A percentile compares a stretch with the other conserved stretches of the same genome.
Evolutionary conservation across 2,329 filamentous ascomycete species (phyloP).

Genomic region (Pseudopithomyces maydicus): DNA sequence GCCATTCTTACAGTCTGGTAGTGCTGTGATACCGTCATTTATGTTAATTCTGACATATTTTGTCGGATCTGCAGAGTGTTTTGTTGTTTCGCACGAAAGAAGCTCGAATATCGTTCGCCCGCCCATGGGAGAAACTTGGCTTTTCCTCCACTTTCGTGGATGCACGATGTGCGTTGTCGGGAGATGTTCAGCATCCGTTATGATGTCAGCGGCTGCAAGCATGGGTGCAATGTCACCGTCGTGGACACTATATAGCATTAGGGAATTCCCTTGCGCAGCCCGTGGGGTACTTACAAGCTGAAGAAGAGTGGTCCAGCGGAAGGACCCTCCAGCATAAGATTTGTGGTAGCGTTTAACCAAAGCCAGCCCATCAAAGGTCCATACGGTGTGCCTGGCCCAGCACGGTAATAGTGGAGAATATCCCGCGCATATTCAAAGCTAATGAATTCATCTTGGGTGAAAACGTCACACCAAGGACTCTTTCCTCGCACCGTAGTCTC

Average conservation of each 20-base stretch:
- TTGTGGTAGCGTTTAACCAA: conserved; percentile 62
- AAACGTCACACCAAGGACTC: conserved; percentile 63
- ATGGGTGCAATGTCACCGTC: conserved; percentile 64
- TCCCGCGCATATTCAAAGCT: conserved; percentile 65
- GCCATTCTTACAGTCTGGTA: conserved; percentile 54
- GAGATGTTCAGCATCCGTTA: conserved; percentile 51
- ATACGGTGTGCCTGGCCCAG: conserved; percentile 62
- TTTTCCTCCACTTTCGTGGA: conserved; percentile 59
- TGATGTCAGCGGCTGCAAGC: conserved; percentile 58
- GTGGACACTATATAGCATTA: conserved; percentile 50
- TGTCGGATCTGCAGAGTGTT: neutral
- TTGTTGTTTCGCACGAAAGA: conserved; percentile 44
- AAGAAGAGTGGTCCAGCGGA: conserved; percentile 58
- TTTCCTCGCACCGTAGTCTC: conserved; percentile 59
- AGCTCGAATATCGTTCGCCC: conserved; percentile 61
- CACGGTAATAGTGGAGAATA: conserved; percentile 63
- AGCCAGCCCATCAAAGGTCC: conserved; percentile 61
- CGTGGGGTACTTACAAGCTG: conserved; percentile 55
- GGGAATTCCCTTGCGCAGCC: neutral
- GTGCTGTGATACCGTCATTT: conserved; percentile 60
- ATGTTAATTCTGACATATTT: conserved; percentile 59
- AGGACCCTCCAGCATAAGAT: conserved; percentile 53
- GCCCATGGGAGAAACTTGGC: conserved; percentile 63
- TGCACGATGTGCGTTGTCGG: conserved; percentile 52
- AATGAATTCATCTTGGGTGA: conserved; percentile 59